phyloP scores from a whole-genome alignment of 2,329 filamentous ascomycete species.

The Penicillium sp. region DNA sequence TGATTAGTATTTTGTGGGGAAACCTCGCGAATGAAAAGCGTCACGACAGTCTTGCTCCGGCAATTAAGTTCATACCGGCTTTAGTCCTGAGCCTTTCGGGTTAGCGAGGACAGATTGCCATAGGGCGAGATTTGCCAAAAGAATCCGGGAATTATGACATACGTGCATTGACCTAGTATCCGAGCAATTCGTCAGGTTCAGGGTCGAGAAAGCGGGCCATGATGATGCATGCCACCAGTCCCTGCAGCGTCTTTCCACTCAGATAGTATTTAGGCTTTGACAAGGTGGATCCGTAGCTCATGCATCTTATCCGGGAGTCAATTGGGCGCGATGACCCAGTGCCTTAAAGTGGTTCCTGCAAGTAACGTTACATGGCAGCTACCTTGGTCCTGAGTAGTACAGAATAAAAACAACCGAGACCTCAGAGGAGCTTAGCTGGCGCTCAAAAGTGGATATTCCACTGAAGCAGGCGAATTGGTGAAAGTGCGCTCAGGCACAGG shows the following conservation, averaged over 20 bases:
- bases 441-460: neutral
- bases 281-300: constrained; percentile 1
- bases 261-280: neutral
- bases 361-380: constrained; percentile 21
- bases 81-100: neutral
- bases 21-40: constrained; percentile 22
- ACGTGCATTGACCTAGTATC: neutral
- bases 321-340: constrained; percentile 1
- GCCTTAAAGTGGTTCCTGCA: constrained; percentile 12
- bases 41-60: neutral
- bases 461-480: neutral
- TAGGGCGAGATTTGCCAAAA: neutral
- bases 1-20: constrained; percentile 17
- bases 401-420: neutral
- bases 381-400: neutral
- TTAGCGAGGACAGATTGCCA: neutral
- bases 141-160: neutral
- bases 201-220: constrained; percentile 3
- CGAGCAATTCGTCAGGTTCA: neutral
- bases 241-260: constrained; percentile 6
- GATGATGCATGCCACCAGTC: constrained; percentile 13
- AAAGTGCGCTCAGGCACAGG: constrained; percentile 6
- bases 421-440: neutral
- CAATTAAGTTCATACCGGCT: constrained; percentile 7
- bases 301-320: constrained; percentile 5